Conservation (phyloP, 163 green algal species). For the Scenedesmus sp. region DNA sequence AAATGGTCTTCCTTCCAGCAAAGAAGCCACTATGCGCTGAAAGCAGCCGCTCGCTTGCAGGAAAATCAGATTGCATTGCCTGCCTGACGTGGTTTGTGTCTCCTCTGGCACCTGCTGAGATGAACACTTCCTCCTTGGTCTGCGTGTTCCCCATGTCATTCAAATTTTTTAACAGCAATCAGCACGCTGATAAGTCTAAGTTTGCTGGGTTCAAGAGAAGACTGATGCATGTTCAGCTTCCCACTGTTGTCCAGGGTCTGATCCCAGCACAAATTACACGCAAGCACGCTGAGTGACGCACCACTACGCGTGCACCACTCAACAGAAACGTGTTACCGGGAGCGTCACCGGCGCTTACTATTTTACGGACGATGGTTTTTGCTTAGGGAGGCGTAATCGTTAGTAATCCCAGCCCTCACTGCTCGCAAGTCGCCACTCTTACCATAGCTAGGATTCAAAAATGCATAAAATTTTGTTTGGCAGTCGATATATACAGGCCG, state of each 20-base stretch:
- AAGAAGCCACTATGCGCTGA: constrained; percentile 3
- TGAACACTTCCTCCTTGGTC: neutral
- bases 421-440: neutral
- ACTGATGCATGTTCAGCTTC: neutral
- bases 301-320: neutral
- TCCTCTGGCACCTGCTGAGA: neutral
- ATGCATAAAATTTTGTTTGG: neutral
- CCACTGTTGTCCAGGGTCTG: neutral
- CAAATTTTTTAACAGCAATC: neutral
- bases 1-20: neutral
- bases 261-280: neutral
- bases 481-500: neutral
- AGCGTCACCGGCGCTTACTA: neutral
- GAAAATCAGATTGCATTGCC: neutral
- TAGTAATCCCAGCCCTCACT: neutral
- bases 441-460: neutral
- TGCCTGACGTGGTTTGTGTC: neutral
- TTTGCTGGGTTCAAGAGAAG: neutral
- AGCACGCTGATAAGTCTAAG: neutral
- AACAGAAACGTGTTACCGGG: neutral
- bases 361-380: neutral
- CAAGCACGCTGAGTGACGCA: neutral
- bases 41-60: neutral
- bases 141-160: neutral
- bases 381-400: neutral